phyloP scores from a whole-genome alignment of 2,329 filamentous ascomycete species.

The Xylaria multiplex region DNA sequence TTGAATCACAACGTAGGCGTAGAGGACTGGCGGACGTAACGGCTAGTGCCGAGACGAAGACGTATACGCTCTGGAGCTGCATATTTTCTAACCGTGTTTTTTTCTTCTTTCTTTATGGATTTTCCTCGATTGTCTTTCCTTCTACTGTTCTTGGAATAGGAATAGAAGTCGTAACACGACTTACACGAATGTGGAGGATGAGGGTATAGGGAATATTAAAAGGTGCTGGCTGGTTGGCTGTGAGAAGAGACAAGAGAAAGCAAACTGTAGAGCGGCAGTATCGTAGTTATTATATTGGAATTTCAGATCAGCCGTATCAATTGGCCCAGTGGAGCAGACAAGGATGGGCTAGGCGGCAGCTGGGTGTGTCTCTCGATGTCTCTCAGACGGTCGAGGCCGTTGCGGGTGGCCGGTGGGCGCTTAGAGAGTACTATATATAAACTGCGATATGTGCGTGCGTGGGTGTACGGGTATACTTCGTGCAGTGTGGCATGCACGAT shows the following conservation, averaged over 20 bases:
- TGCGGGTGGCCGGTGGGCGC: slow-evolving; percentile 42
- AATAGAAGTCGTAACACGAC: slow-evolving; percentile 14
- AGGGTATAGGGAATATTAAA: background rate
- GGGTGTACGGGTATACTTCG: slow-evolving; percentile 18
- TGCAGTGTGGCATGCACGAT: slow-evolving; percentile 41
- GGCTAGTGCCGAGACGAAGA: slow-evolving; percentile 44
- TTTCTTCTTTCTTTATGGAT: slow-evolving; percentile 3
- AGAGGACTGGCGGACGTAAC: slow-evolving; percentile 45
- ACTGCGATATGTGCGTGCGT: slow-evolving; percentile 27
- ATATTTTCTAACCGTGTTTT: slow-evolving; percentile 36
- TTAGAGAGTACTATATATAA: slow-evolving; percentile 47
- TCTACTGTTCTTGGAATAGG: background rate
- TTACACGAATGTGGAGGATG: slow-evolving; percentile 18
- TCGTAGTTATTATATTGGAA: slow-evolving; percentile 30
- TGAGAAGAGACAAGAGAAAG: slow-evolving; percentile 11
- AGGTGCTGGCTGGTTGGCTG: background rate
- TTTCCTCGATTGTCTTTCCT: slow-evolving; percentile 1
- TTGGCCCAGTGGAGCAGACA: slow-evolving; percentile 32
- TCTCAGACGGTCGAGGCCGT: slow-evolving; percentile 40
- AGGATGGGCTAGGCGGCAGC: slow-evolving; percentile 42
- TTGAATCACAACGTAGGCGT: slow-evolving; percentile 35
- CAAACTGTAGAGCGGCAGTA: slow-evolving; percentile 23
- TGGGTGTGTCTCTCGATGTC: slow-evolving; percentile 38
- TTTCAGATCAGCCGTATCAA: slow-evolving; percentile 27
- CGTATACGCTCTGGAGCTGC: slow-evolving; percentile 44